Evolutionary conservation across 352 stramenopile species (phyloP).

Genomic region (Globisporangium nodosum): DNA sequence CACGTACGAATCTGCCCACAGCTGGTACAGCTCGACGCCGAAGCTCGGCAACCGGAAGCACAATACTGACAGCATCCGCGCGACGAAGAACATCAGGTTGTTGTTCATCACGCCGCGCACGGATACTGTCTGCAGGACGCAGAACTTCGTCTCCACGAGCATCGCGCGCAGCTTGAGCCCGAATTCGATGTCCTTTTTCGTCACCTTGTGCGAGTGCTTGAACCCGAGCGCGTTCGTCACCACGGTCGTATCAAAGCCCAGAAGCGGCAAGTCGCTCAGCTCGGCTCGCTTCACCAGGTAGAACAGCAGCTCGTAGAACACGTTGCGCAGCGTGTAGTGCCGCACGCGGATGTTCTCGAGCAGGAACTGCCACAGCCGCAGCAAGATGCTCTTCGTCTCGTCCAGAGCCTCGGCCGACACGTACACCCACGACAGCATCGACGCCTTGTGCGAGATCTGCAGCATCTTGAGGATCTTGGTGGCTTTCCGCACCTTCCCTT

Average conservation of each 20-base stretch:
- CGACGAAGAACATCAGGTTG: slow-evolving; percentile 90
- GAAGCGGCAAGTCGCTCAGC: slow-evolving; percentile 73
- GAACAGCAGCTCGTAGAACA: slow-evolving; percentile 87
- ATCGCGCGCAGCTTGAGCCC: slow-evolving; percentile 81
- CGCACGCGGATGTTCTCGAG: slow-evolving; percentile 88
- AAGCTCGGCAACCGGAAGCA: slow-evolving; percentile 86
- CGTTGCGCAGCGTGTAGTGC: slow-evolving; percentile 85
- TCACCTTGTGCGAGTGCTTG: slow-evolving; percentile 72
- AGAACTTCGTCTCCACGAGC: slow-evolving; percentile 88
- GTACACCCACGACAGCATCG: slow-evolving; percentile 88
- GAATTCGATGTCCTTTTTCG: slow-evolving; percentile 81
- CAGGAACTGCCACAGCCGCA: slow-evolving; percentile 84
- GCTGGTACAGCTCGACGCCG: slow-evolving; percentile 81
- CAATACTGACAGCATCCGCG: slow-evolving; percentile 81
- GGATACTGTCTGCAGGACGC: slow-evolving; percentile 81
- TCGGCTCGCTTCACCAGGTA: slow-evolving; percentile 87
- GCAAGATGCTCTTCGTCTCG: slow-evolving; percentile 82
- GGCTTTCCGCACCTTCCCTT: slow-evolving; percentile 85
- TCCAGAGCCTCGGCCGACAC: slow-evolving; percentile 74
- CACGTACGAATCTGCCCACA: slow-evolving; percentile 84
- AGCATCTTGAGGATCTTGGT: slow-evolving; percentile 90
- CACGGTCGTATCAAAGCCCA: slow-evolving; percentile 80
- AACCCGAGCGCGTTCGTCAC: slow-evolving; percentile 49
- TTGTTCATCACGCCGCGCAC: slow-evolving; percentile 90
- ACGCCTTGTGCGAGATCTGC: slow-evolving; percentile 86